phyloP scores from a whole-genome alignment of 2,329 filamentous ascomycete genomes.

The Nectriaceae sp. region DNA sequence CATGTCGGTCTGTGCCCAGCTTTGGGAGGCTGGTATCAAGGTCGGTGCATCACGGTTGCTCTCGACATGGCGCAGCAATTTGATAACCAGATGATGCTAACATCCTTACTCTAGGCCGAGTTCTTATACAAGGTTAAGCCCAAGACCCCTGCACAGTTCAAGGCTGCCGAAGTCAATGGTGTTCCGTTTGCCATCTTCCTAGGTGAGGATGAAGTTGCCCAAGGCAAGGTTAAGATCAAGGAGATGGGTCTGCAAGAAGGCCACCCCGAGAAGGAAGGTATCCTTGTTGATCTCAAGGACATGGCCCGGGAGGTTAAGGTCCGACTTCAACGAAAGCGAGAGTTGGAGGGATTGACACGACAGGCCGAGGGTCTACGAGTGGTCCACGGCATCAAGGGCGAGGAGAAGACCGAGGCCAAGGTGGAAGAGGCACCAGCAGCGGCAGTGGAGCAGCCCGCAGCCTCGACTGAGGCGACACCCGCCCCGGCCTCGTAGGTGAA shows the following conservation, averaged over 20 bases:
- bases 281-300: slow-evolving; percentile 66
- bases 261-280: slow-evolving; percentile 88
- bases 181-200: slow-evolving; percentile 88
- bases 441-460: neutral
- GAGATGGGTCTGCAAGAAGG: slow-evolving; percentile 71
- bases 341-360: slow-evolving; percentile 44
- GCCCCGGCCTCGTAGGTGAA: neutral
- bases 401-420: slow-evolving; percentile 33
- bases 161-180: slow-evolving; percentile 77
- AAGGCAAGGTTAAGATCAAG: slow-evolving; percentile 87
- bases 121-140: slow-evolving; percentile 90
- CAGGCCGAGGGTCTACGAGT: slow-evolving; percentile 48
- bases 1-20: slow-evolving; percentile 72
- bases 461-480: slow-evolving; percentile 5
- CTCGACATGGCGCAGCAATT: neutral
- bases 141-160: slow-evolving; percentile 87
- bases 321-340: slow-evolving; percentile 43
- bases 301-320: slow-evolving; percentile 64
- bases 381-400: slow-evolving; percentile 48
- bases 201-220: slow-evolving; percentile 84
- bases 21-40: slow-evolving; percentile 90
- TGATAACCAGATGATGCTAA: slow-evolving; percentile 17
- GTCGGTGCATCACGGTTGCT: no score
- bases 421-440: slow-evolving; percentile 2
- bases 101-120: slow-evolving; percentile 74